Evolutionary conservation across 2,329 filamentous ascomycete genomes (phyloP).

Genomic region (Diaporthe nobilis): DNA sequence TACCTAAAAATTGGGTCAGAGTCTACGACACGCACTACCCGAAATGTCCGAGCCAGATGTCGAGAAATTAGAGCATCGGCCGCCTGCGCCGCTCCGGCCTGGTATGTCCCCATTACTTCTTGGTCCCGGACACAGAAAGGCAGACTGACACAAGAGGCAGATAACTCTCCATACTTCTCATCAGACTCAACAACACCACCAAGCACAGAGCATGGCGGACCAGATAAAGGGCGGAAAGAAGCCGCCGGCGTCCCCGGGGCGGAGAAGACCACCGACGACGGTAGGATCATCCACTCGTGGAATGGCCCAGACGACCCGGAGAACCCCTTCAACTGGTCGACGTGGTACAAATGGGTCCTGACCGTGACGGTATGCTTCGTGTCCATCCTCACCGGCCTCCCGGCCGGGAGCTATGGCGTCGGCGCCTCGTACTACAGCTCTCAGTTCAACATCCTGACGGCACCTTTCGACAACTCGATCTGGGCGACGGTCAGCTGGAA

Average conservation of each 20-base stretch:
- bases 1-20: background rate
- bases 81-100: constrained; percentile 1
- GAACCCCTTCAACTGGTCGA: constrained; percentile 68
- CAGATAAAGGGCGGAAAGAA: constrained; percentile 17
- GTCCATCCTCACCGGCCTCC: constrained; percentile 35
- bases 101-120: background rate
- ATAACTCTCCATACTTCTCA: background rate
- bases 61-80: constrained; percentile 33
- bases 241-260: constrained; percentile 21
- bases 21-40: too few relatives aligned
- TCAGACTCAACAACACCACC: constrained; percentile 21
- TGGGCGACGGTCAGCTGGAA: constrained; percentile 41
- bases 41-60: constrained; percentile 31
- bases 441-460: constrained; percentile 34
- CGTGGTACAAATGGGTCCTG: constrained; percentile 59
- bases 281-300: constrained; percentile 63
- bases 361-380: constrained; percentile 38
- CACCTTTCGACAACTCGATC: constrained; percentile 40
- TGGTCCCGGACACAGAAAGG: background rate
- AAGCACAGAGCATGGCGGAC: background rate
- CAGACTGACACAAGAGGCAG: constrained; percentile 12
- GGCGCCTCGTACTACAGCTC: constrained; percentile 29
- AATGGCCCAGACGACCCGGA: constrained; percentile 60
- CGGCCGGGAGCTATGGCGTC: constrained; percentile 37
- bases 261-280: constrained; percentile 45